Evolutionary conservation across 2,329 filamentous ascomycete genomes (phyloP).

Genomic region (Cadophora sp.): DNA sequence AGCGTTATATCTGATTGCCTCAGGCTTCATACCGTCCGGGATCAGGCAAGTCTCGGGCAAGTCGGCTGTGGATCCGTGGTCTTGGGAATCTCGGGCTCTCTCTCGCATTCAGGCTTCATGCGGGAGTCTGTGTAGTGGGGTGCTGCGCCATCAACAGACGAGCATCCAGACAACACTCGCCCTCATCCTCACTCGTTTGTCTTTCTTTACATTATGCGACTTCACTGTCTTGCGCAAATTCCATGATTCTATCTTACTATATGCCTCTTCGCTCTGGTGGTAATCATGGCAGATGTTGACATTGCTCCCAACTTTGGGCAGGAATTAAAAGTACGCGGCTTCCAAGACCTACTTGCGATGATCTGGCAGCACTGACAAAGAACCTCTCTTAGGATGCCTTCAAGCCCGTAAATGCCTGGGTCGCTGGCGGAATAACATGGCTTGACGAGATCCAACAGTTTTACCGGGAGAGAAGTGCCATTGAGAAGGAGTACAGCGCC

Average conservation of each 20-base stretch:
- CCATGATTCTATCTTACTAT: constrained; percentile 34
- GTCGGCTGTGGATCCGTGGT: not conserved
- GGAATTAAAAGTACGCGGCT: constrained; percentile 80
- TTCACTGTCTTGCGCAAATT: constrained; percentile 25
- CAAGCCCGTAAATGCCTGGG: constrained; percentile 93
- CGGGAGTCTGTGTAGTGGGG: constrained; percentile 24
- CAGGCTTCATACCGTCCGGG: not conserved
- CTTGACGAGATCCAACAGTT: constrained; percentile 97
- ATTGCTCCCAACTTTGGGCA: constrained; percentile 86
- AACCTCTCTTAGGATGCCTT: constrained; percentile 78
- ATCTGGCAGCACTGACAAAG: constrained; percentile 26
- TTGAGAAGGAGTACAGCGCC: constrained; percentile 95
- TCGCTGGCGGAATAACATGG: constrained; percentile 88
- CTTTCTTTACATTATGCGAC: constrained; percentile 13
- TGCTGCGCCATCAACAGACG: constrained; percentile 28
- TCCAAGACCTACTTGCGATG: constrained; percentile 17
- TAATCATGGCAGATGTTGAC: constrained; percentile 80
- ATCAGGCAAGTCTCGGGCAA: constrained; percentile 3
- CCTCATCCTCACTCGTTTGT: not conserved
- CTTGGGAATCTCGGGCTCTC: not conserved
- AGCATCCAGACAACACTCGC: not conserved
- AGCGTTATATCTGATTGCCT: not conserved
- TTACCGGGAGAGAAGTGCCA: constrained; percentile 90
- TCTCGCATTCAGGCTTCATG: constrained; percentile 24
- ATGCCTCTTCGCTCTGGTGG: constrained; percentile 21